Percentiles rank a stretch among this genome's conserved stretches.
Evolutionary conservation across 2,329 filamentous ascomycete genomes (phyloP).

Genomic region (Trichophyton simii): DNA sequence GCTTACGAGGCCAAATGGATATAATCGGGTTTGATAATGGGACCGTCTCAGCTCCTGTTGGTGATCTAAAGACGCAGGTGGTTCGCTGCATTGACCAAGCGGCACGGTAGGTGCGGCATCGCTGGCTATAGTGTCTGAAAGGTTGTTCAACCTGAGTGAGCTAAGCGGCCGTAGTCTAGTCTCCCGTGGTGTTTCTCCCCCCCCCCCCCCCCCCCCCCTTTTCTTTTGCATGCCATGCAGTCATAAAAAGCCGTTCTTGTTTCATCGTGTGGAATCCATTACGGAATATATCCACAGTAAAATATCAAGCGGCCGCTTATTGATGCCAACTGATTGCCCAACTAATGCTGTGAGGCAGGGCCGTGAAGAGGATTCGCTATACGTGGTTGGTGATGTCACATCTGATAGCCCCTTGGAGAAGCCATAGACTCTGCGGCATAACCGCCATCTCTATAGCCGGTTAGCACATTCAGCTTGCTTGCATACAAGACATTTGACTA

Average conservation of each 20-base stretch:
- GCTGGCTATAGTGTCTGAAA: background rate
- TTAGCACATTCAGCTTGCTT: background rate
- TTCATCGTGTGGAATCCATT: background rate
- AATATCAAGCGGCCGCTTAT: background rate
- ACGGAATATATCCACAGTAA: background rate
- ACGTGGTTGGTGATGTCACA: background rate
- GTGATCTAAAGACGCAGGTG: background rate
- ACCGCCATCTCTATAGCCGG: background rate
- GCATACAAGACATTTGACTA: background rate
- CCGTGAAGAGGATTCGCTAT: background rate
- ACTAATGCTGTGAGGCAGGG: background rate
- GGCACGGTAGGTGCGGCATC: background rate
- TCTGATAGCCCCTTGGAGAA: background rate
- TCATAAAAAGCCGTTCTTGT: background rate
- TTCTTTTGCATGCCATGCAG: background rate
- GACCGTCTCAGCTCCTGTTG: background rate
- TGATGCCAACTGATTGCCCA: background rate
- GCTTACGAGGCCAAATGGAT: background rate
- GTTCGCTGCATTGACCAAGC: background rate
- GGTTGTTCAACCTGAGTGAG: background rate
- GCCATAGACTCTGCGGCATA: background rate
- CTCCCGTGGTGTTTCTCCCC: background rate
- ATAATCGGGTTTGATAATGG: background rate
- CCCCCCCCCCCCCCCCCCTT: background rate
- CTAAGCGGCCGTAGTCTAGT: background rate